Evolutionary conservation across 176 grass and related monocot genomes (phyloP), one percentile per base, ranked within the genome.

Genomic region (Coix lacrymajobi): DNA sequence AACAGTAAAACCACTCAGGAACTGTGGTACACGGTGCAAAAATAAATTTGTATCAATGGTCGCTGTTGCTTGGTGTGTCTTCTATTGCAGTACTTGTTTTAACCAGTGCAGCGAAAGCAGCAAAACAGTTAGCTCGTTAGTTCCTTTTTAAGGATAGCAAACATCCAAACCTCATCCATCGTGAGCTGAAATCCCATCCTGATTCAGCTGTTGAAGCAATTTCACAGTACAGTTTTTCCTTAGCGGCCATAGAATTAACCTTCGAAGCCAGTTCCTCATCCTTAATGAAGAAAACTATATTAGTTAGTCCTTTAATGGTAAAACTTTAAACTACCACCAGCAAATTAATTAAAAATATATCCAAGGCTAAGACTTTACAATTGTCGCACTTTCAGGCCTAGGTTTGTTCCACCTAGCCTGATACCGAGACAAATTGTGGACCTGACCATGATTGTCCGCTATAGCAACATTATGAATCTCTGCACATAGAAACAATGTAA

Each of bases 171-270:
- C 96, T 96, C 96, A 99, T 96, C 96, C 96, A 99, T 71, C 96
- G 89, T 79, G 96, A 99, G 83, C 96, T 99, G 69, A 99, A 99
- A 88, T 99, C 96, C 93, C 96, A 99, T 80, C 96, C 93, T 16
- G 96, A 89, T 92, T 99, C 96, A 87, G 96, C 93, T 46, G 87
- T 74, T 72, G 96, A 96, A 84, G 96, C 91, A 89, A 99, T 29
- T 54, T 99, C 79, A 43, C 75, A 87, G 45, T 96, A 96, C 3
- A 99, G 85, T 48, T 88, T 70, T 87, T 87, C 87, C 71, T 94
- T 96, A 17, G 86, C 86, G 6, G 67, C 73, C 78, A 22, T n/a
- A 85, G 84, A 78, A 36, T 49, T 79, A 82, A 99, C 69, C 34
- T 92, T 94, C 7, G 84, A 83, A 77, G 91, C 91, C 44, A 86